Percentiles rank a stretch among this genome's conserved stretches.
phyloP scores from a whole-genome alignment of 331 rosid genomes.

The Rosa hybrid region DNA sequence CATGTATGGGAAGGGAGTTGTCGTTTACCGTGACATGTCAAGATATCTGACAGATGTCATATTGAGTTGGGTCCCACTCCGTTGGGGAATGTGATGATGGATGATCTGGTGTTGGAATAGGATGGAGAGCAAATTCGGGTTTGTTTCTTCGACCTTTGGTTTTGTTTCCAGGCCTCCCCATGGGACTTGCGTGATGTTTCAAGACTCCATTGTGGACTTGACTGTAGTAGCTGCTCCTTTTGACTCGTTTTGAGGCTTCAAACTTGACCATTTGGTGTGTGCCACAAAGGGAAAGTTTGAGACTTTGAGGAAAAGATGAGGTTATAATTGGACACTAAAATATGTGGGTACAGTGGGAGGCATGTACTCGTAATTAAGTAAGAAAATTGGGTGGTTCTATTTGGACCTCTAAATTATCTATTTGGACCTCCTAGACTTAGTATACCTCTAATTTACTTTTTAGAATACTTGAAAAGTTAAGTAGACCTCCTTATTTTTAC shows the following conservation, averaged over 20 bases:
- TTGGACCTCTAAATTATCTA: too few species aligned
- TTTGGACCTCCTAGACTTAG: too few species aligned
- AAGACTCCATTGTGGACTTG: not conserved
- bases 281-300: not conserved
- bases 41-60: not conserved
- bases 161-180: not conserved
- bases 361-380: too few species aligned
- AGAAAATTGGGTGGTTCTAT: too few species aligned
- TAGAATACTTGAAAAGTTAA: too few species aligned
- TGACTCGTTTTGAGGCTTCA: not conserved
- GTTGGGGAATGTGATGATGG: not conserved
- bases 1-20: not conserved
- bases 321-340: too few species aligned
- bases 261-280: not conserved
- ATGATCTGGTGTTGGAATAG: not conserved
- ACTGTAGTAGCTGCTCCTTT: not conserved
- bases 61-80: not conserved
- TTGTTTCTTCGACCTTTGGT: too few species aligned
- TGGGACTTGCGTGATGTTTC: not conserved
- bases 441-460: too few species aligned
- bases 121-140: too few species aligned
- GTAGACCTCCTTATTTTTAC: too few species aligned
- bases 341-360: too few species aligned
- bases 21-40: not conserved
- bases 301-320: too few species aligned